Percentiles rank a stretch among this genome's conserved stretches.
These are phyloP conservation scores for Tilletia setariae DNA, from an alignment of 1,284 basidiomycete species.

Conservation along the genomic window DNA sequence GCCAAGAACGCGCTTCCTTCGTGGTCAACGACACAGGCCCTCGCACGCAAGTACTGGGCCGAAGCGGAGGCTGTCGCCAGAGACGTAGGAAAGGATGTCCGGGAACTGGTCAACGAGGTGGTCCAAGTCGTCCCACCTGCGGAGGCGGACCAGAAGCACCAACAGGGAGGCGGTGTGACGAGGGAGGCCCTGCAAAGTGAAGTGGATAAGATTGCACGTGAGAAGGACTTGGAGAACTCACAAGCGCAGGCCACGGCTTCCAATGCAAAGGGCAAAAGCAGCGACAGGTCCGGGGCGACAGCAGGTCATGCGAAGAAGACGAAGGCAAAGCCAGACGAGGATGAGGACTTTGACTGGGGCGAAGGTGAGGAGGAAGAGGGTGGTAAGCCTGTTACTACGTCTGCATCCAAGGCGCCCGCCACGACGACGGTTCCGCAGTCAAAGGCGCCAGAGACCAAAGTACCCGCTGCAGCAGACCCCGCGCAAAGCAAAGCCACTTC, in stretches of 20 bases:
- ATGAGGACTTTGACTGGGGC: constrained; percentile 44
- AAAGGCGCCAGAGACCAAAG: no score
- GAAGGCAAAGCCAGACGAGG: constrained; percentile 5
- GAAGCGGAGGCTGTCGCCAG: constrained; percentile 36
- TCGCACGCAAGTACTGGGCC: constrained; percentile 36
- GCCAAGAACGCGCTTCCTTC: neutral
- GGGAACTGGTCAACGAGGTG: constrained; percentile 36
- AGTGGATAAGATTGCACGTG: neutral
- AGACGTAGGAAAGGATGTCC: constrained; percentile 43
- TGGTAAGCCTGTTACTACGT: neutral
- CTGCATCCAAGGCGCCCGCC: neutral
- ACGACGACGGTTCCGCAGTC: neutral
- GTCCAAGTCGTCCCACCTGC: constrained; percentile 40
- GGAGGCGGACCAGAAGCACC: constrained; percentile 18
- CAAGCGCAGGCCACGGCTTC: neutral
- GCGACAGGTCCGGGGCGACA: neutral
- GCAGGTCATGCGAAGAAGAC: neutral
- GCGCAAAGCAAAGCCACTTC: neutral
- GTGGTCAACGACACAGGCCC: constrained; percentile 25
- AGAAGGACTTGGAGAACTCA: neutral
- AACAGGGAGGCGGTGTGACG: neutral
- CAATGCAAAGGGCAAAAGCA: no score
- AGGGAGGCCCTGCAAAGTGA: constrained; percentile 11
- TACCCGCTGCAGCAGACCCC: neutral
- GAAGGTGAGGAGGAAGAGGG: constrained; percentile 29